phyloP scores from a whole-genome alignment of 306 rosid genomes.

The Psophocarpus tetragonolobus region DNA sequence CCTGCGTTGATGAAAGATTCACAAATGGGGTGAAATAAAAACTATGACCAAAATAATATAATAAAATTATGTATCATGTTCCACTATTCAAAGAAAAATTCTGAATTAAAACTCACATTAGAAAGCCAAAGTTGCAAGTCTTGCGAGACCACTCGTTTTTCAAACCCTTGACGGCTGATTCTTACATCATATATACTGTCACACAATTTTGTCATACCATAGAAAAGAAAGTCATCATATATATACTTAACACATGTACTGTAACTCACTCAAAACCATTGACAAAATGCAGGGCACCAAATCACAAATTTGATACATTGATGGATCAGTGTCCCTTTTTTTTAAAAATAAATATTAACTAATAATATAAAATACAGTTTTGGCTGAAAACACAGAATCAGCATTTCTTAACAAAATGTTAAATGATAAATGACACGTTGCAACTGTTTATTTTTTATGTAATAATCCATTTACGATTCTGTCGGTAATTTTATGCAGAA shows the following conservation, averaged over 20 bases:
- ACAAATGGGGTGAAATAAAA: background rate
- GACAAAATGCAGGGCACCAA: background rate
- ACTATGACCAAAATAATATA: background rate
- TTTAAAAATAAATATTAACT: background rate
- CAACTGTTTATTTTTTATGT: background rate
- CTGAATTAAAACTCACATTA: conserved; percentile 58
- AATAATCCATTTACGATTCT: too few species aligned
- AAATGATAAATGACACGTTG: background rate
- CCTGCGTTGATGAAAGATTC: conserved; percentile 46
- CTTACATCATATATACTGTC: conserved; percentile 67
- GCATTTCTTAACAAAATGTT: background rate
- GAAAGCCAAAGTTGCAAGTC: conserved; percentile 83
- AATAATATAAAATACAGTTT: background rate
- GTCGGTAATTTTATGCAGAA: background rate
- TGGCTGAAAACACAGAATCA: background rate
- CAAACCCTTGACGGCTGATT: conserved; percentile 89
- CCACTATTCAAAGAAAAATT: background rate
- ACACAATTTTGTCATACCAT: conserved; percentile 22
- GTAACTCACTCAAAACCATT: background rate
- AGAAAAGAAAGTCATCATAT: conserved; percentile 1
- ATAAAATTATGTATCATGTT: background rate
- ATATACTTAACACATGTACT: background rate
- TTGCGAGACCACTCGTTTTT: conserved; percentile 94
- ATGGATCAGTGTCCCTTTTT: background rate
- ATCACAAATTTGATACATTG: background rate